Percentiles rank a stretch among this genome's conserved stretches.
Evolutionary conservation across 495 filamentous ascomycete genomes (phyloP).

Genomic region (Hypoxylon lenormandii): DNA sequence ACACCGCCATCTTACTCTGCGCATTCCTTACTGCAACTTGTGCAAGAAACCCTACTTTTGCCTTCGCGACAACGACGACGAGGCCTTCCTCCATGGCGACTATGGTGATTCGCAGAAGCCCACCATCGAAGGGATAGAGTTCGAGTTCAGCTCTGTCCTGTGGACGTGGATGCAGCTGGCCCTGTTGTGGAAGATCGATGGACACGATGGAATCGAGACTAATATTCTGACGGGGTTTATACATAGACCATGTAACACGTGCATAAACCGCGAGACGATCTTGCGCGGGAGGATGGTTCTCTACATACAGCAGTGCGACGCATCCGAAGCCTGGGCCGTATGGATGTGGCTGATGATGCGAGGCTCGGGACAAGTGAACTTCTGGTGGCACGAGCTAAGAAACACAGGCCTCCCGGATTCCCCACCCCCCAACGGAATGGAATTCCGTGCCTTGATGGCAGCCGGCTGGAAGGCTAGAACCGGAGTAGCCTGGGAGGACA

Average conservation of each 20-base stretch:
- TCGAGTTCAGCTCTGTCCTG: constrained; percentile 21
- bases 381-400: constrained; percentile 15
- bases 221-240: constrained; percentile 20
- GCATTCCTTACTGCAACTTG: constrained; percentile 25
- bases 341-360: constrained; percentile 26
- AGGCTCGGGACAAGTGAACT: constrained; percentile 4
- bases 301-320: not conserved
- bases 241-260: constrained; percentile 20
- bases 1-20: constrained; percentile 19
- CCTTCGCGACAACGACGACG: not conserved
- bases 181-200: not conserved
- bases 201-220: not conserved
- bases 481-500: constrained; percentile 1
- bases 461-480: constrained; percentile 21
- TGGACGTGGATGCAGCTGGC: constrained; percentile 15
- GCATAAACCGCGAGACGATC: constrained; percentile 10
- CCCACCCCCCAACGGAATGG: not conserved
- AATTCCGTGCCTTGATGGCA: constrained; percentile 11
- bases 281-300: constrained; percentile 8
- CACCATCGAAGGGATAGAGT: constrained; percentile 11
- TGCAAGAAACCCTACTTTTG: constrained; percentile 15
- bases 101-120: no score
- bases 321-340: constrained; percentile 23
- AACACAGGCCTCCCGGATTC: constrained; percentile 10
- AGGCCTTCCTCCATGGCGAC: no score